Evolutionary conservation across 208 protist genomes (phyloP).

Genomic region (Paratrypanosoma confusum): DNA sequence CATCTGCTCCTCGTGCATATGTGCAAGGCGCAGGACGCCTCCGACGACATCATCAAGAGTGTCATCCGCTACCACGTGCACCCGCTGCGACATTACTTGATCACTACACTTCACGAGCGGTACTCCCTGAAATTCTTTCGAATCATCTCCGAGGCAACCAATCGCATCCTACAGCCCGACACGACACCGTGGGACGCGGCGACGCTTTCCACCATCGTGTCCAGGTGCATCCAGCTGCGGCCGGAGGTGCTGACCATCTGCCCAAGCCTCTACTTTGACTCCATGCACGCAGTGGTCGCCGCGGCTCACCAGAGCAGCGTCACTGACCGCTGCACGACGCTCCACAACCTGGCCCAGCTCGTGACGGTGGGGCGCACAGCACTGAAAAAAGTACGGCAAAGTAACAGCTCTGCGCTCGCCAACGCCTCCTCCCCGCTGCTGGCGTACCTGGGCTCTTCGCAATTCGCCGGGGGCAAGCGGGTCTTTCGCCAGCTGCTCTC

Average conservation of each 20-base stretch:
- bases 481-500: constrained; percentile 60
- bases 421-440: no score
- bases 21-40: constrained; percentile 24
- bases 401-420: no score
- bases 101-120: constrained; percentile 25
- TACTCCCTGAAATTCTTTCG: constrained; percentile 28
- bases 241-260: constrained; percentile 23
- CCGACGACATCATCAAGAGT: constrained; percentile 37
- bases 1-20: constrained; percentile 78
- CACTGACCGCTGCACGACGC: constrained; percentile 50
- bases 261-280: constrained; percentile 69
- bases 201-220: constrained; percentile 46
- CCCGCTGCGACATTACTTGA: constrained; percentile 52
- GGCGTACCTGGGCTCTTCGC: no score
- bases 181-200: constrained; percentile 69
- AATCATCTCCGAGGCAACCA: constrained; percentile 46
- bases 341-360: constrained; percentile 58
- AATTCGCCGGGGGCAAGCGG: constrained; percentile 1
- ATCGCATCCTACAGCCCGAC: constrained; percentile 43
- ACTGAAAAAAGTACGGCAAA: no score
- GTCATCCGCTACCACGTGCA: constrained; percentile 64
- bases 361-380: constrained; percentile 15
- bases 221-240: constrained; percentile 51
- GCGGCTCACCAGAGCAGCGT: constrained; percentile 61
- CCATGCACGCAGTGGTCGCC: constrained; percentile 73